Evolutionary conservation across 148 eudicot genomes (phyloP), one percentile per base, ranked within the genome.

Genomic region (Diospyros kaki): DNA sequence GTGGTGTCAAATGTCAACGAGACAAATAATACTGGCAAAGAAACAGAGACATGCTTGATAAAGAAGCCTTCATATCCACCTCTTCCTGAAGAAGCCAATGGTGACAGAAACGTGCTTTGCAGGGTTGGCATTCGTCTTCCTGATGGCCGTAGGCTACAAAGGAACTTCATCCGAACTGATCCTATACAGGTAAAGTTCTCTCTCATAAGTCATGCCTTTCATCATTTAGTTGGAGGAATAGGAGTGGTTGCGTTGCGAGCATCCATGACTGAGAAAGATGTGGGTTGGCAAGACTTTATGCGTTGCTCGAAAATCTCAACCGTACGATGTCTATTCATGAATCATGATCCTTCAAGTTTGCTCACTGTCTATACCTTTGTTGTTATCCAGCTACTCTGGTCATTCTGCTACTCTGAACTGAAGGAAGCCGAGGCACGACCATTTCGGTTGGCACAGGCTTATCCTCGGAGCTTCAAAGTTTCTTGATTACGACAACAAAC

Each of bases 91-190:
- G 99, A 93, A 83, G 97, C 97, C 53, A 86, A 81, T 60, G 94
- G 81, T 58, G 97, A 93, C 71, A 88, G 79, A 80, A 93, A 45
- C 73, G 84, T 88, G 38, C 83, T 93, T 64, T 96, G 97, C 68
- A 88, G 97, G 73, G 89, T 96, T 80, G 97, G 97, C 53, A 77
- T 96, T 70, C 97, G 97, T 64, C 91, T 96, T 69, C 99, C 97
- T 64, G 95, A 96, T 78, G 98, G 99, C 41, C 94, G 95, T 54
- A 87, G 99, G 78, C 81, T 91, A 82, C 98, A 96, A 85, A 83
- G 99, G 75, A 96, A 79, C 80, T 96, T 96, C 73, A 81, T 88
- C 13, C 98, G 86, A 41, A 70, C 81, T 66, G 97, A 91, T 76
- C 89, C 98, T 42, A 78, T 89, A 80, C 92, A 91, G 93, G 98